Base-by-base conservation (phyloP, 805 yeast genomes). In the Millerozyma acaciae region DNA sequence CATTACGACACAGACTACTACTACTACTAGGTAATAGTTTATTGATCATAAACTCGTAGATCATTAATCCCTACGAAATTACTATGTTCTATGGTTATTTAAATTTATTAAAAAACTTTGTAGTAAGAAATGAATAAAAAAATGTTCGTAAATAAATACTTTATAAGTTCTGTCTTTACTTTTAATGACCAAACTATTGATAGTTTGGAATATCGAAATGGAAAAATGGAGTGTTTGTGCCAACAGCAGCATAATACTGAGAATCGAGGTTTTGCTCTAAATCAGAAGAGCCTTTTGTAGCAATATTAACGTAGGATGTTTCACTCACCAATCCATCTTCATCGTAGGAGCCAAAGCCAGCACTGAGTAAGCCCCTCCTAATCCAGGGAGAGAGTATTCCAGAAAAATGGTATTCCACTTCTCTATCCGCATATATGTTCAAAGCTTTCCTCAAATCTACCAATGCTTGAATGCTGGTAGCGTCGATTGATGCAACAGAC, bases 381-480 rank as follows among this genome's bases (percentile, higher is more conserved):
- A 84, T 76, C 97, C 97, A 89, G 7, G 90, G 89, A 35, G 84
- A 79, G 28, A 84, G 62, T 20, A 89, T 76, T 16, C 96, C 95
- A 8, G 84, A 76, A 56, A 89, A 88, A 60, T 89, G 97, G 62
- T 81, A 80, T 59, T 89, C 96, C 38, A 87, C 89, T 45, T 83
- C 87, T 37, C 82, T 68, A 52, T 85, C 89, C 12, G 93, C 82
- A 50, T 84, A 85, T 36, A 65, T 71, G 57, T 79, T 78, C 30
- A 87, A 57, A 10, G 87, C 78, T 46, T 79, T 80, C 43, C 83
- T 72, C 47, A 85, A 65, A 54, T 89, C 97, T 31, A 80, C 76
- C 36, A 89, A 65, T 2, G 81, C 69, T 59, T 86, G 95, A 21
- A 87, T 65, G 10, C 89, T 81, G 0, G 96, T 84, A 6, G 85